These are phyloP conservation scores for Primulina eburnea DNA, from an alignment of 257 asterid genomes.

Conservation along the genomic window DNA sequence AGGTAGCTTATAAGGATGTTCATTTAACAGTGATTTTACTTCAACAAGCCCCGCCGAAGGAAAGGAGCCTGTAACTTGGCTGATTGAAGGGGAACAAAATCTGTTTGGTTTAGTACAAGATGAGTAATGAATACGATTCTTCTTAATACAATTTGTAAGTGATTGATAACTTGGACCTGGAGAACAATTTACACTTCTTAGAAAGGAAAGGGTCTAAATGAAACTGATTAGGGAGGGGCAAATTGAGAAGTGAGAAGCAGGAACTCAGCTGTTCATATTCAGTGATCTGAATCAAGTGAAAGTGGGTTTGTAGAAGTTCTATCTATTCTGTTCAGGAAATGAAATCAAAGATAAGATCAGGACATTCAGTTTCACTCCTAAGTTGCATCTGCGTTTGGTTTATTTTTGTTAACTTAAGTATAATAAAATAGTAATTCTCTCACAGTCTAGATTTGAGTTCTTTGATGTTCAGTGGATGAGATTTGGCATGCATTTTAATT, in stretches of 20 bases:
- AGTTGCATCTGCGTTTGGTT: neutral
- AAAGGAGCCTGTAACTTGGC: neutral
- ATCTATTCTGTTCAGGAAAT: neutral
- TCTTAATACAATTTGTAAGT: too few species aligned
- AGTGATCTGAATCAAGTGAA: neutral
- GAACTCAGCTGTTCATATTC: neutral
- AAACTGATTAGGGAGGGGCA: neutral
- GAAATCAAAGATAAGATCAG: neutral
- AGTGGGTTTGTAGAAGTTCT: neutral
- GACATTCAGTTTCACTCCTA: neutral
- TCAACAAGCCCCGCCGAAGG: neutral
- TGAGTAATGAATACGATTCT: neutral
- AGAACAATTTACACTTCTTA: too few species aligned
- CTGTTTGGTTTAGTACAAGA: neutral
- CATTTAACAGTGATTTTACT: neutral
- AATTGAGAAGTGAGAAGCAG: neutral
- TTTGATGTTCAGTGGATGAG: neutral
- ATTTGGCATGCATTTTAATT: neutral
- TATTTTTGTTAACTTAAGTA: too few species aligned
- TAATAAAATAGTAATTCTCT: neutral
- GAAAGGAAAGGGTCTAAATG: neutral
- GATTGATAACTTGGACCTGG: too few species aligned
- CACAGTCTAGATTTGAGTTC: slow-evolving; percentile 1
- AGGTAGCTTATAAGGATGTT: neutral
- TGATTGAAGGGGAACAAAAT: neutral